Base-by-base conservation (phyloP, 306 rosid species). In the Heteromeles arbutifolia region DNA sequence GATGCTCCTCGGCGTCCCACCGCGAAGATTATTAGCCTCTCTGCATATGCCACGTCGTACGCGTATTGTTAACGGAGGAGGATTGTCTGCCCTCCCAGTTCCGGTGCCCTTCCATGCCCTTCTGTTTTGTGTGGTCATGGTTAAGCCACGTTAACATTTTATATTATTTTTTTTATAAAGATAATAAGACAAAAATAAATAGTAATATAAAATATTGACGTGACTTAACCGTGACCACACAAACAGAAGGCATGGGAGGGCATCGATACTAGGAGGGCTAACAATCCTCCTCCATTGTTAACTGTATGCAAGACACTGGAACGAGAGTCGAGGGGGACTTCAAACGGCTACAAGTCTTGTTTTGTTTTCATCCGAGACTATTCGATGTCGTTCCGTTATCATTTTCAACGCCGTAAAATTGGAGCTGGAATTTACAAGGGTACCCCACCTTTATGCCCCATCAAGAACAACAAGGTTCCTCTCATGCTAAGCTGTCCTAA, bases 401-500 rank as follows among this genome's bases (percentile, higher is more conserved):
- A 18, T 31, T 53, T 12, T 22, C n/a, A 22, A 54, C 15, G 13
- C 19, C 5, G 25, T 15, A 9, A 8, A 57, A 21, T 10, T 15
- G 54, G 67, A 37, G 24, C 24, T 15, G 37, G 4, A 39, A 17
- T 34, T 73, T 73, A 59, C 44, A 21, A 18, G 41, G 41, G 21
- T 59, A 6, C 69, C 69, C 43, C 4, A 59, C 56, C 56, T n/a
- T 13, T 24, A 1, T 10, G 67, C 26, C 62, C 62, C 25, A 56
- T 22, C 62, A n/a, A 21, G 62, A 22, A 1, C 62, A 21, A 56
- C 62, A 21, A 56, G 62, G 14, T 56, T 41, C 29, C 77, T 73
- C 44, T 15, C 69, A 41, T 24, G 57, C 57, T 10, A 73, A 73
- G 77, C 57, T 58, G 77, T 24, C 76, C 37, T 52, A 37, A 37